Conservation (phyloP, 768 basidiomycete genomes). For the Pulveroboletus sp. region DNA sequence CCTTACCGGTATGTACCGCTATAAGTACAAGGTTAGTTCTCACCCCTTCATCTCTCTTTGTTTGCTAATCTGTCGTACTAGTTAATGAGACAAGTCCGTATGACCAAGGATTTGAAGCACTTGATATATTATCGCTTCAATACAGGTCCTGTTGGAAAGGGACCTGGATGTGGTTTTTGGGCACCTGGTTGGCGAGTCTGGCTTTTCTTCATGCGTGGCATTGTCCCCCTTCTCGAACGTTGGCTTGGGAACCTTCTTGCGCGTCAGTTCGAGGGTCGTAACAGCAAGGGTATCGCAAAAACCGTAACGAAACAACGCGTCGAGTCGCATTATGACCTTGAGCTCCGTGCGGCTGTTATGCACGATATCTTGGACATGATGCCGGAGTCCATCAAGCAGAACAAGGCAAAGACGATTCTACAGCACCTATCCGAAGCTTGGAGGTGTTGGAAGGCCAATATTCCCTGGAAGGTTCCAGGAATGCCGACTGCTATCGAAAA, state of each 20-base stretch:
- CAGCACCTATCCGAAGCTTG: slow-evolving; percentile 98
- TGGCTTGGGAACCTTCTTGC: slow-evolving; percentile 98
- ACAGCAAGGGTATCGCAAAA: slow-evolving; percentile 94
- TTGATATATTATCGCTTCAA: slow-evolving; percentile 99
- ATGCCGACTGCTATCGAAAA: slow-evolving; percentile 99
- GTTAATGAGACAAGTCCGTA: slow-evolving; percentile 99
- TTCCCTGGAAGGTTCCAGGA: slow-evolving; percentile 99
- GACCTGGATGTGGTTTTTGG: slow-evolving; percentile 99
- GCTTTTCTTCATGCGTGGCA: slow-evolving; percentile 99
- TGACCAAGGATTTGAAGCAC: slow-evolving; percentile 99
- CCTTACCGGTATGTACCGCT: slow-evolving; percentile 98
- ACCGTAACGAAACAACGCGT: slow-evolving; percentile 99
- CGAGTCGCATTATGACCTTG: slow-evolving; percentile 97
- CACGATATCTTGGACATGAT: slow-evolving; percentile 99
- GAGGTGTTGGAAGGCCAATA: slow-evolving; percentile 96
- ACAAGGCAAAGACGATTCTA: slow-evolving; percentile 99
- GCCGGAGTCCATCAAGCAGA: slow-evolving; percentile 99
- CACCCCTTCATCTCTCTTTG: neutral
- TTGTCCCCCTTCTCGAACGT: slow-evolving; percentile 93
- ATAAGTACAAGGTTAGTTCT: slow-evolving; percentile 88
- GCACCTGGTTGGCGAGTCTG: slow-evolving; percentile 99
- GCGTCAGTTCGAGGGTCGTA: slow-evolving; percentile 97
- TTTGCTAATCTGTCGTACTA: slow-evolving; percentile 26
- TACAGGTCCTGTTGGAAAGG: slow-evolving; percentile 98
- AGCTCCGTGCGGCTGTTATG: slow-evolving; percentile 97